phyloP scores from a whole-genome alignment of 305 asterid genomes.

The Ajuga reptans region DNA sequence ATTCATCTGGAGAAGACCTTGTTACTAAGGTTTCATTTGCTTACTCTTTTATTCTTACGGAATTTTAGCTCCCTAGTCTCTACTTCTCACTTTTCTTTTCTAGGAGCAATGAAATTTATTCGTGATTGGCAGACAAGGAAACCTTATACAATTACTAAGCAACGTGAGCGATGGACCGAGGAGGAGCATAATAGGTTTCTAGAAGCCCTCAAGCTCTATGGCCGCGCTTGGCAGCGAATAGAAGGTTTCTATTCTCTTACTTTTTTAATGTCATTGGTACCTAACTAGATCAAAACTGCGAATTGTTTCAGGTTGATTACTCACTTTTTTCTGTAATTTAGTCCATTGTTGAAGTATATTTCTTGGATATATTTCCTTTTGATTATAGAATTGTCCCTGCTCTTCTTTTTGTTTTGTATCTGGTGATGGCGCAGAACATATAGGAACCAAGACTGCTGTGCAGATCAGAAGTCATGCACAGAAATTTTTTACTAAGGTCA shows the following conservation, averaged over 20 bases:
- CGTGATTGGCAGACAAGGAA: conserved; percentile 62
- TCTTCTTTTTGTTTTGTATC: conserved; percentile 33
- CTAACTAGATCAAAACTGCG: conserved; percentile 4
- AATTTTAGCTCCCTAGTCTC: background rate
- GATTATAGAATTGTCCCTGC: conserved; percentile 36
- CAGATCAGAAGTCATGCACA: conserved; percentile 99
- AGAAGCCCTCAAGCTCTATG: conserved; percentile 91
- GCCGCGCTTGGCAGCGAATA: conserved; percentile 99
- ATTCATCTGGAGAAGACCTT: conserved; percentile 87
- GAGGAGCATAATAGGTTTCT: conserved; percentile 89
- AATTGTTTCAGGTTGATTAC: conserved; percentile 14
- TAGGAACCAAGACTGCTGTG: conserved; percentile 99
- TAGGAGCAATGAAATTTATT: conserved; percentile 12
- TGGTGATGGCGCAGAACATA: conserved; percentile 80
- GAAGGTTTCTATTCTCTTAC: conserved; percentile 52
- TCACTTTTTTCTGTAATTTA: conserved; percentile 10
- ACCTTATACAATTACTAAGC: conserved; percentile 92
- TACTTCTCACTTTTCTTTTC: conserved; percentile 2
- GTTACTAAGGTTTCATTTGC: conserved; percentile 50
- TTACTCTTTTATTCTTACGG: background rate
- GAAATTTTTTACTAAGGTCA: conserved; percentile 92
- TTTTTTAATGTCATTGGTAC: background rate
- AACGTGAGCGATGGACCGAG: conserved; percentile 94
- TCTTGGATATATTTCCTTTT: conserved; percentile 31
- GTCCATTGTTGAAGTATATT: conserved; percentile 9